phyloP scores from a whole-genome alignment of 768 basidiomycete species.

The Boletus rubescentipes region DNA sequence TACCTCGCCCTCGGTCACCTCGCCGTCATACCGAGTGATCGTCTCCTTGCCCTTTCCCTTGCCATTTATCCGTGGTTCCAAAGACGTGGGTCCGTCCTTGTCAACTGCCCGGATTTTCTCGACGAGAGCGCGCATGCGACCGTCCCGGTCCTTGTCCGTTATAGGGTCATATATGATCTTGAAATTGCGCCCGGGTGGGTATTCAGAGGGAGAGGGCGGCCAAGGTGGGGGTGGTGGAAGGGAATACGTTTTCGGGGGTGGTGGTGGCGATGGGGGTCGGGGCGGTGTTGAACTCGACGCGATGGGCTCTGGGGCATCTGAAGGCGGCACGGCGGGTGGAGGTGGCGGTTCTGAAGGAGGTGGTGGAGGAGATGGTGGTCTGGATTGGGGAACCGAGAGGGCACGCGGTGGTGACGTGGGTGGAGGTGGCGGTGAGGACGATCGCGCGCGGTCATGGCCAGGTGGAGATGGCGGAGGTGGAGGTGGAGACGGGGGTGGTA shows the following conservation, averaged over 20 bases:
- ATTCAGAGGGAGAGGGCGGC: slow-evolving; percentile 53
- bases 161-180: slow-evolving; percentile 65
- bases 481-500: slow-evolving; percentile 10
- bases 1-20: slow-evolving; percentile 45
- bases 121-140: slow-evolving; percentile 38
- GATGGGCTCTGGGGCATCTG: slow-evolving; percentile 26
- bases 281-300: slow-evolving; percentile 27
- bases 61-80: slow-evolving; percentile 49
- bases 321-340: slow-evolving; percentile 26
- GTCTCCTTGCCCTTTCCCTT: slow-evolving; percentile 66
- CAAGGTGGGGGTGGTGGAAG: slow-evolving; percentile 49
- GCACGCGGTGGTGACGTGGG: slow-evolving; percentile 25
- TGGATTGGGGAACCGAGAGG: slow-evolving; percentile 25
- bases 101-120: slow-evolving; percentile 41
- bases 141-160: slow-evolving; percentile 46
- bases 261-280: slow-evolving; percentile 9
- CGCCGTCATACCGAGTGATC: slow-evolving; percentile 54
- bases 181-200: slow-evolving; percentile 49
- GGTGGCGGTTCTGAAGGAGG: slow-evolving; percentile 12
- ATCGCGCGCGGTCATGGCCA: slow-evolving; percentile 17
- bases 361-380: slow-evolving; percentile 31
- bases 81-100: slow-evolving; percentile 22
- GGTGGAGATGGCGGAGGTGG: slow-evolving; percentile 13
- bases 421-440: slow-evolving; percentile 26
- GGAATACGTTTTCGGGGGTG: slow-evolving; percentile 37